phyloP scores from a whole-genome alignment of 2,329 filamentous ascomycete species.

The Phialemoniopsis sp. region DNA sequence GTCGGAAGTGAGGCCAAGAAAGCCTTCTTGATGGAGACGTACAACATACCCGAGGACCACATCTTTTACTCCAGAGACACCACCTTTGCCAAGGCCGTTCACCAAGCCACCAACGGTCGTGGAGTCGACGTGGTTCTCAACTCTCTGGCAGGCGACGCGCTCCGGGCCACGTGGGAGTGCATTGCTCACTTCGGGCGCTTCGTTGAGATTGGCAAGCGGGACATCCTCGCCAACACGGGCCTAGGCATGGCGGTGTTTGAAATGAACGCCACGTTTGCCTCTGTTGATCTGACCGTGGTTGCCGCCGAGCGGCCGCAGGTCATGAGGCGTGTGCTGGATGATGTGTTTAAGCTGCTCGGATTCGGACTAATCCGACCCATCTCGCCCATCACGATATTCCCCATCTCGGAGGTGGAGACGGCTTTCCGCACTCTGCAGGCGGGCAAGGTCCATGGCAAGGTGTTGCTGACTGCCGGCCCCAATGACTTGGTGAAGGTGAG shows the following conservation, averaged over 20 bases:
- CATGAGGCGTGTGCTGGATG: slow-evolving; percentile 5
- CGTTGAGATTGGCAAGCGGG: slow-evolving; percentile 26
- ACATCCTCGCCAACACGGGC: slow-evolving; percentile 22
- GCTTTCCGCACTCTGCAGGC: slow-evolving; percentile 10
- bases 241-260: slow-evolving; percentile 31
- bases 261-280: slow-evolving; percentile 5
- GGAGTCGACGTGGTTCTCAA: slow-evolving; percentile 25
- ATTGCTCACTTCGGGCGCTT: slow-evolving; percentile 25
- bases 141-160: slow-evolving; percentile 20
- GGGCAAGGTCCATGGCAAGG: slow-evolving; percentile 10
- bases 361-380: slow-evolving; percentile 4
- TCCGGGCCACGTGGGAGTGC: slow-evolving; percentile 23
- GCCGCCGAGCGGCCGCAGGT: slow-evolving; percentile 4
- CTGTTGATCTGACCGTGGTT: slow-evolving; percentile 7
- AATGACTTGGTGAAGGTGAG: slow-evolving; percentile 7
- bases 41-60: slow-evolving; percentile 18
- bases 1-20: slow-evolving; percentile 21
- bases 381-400: slow-evolving; percentile 4
- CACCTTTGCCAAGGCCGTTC: slow-evolving; percentile 20
- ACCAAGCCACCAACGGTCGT: slow-evolving; percentile 13
- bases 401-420: slow-evolving; percentile 7
- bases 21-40: slow-evolving; percentile 16
- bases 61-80: slow-evolving; percentile 22
- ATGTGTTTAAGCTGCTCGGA: slow-evolving; percentile 7
- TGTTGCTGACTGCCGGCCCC: slow-evolving; percentile 5